Percentiles rank a stretch among this genome's conserved stretches.
Evolutionary conservation across 2,329 filamentous ascomycete species (phyloP).

Genomic region (Cladosporium sp.): DNA sequence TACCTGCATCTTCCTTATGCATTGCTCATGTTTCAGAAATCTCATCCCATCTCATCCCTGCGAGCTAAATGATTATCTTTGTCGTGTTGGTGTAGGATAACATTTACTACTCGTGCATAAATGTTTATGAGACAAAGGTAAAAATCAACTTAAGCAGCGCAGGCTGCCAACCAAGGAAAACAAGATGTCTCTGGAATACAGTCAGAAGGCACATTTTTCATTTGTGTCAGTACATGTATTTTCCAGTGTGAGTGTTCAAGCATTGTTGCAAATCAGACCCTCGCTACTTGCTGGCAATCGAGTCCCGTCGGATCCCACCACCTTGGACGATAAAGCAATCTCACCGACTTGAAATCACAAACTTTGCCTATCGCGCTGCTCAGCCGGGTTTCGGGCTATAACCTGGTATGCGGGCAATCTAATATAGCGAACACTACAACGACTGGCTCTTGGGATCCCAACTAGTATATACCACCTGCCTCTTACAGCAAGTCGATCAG

Average conservation of each 20-base stretch:
- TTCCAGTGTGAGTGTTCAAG: neutral
- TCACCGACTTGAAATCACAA: neutral
- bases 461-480: slow-evolving; percentile 7
- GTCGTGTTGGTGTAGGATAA: neutral
- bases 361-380: neutral
- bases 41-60: neutral
- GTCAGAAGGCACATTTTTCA: neutral
- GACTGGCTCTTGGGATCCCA: neutral
- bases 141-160: neutral
- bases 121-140: too few relatives aligned
- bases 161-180: neutral
- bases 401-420: neutral
- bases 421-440: neutral
- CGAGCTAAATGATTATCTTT: neutral
- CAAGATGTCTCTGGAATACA: neutral
- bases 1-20: neutral
- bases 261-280: neutral
- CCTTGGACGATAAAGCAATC: neutral
- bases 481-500: slow-evolving; percentile 7
- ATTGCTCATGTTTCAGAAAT: too few relatives aligned
- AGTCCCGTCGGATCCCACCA: neutral
- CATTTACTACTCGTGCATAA: too few relatives aligned
- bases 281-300: neutral
- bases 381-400: neutral
- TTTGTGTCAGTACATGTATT: neutral